Base-by-base conservation (phyloP, 1,139 yeast species). In the Candida sojae region DNA sequence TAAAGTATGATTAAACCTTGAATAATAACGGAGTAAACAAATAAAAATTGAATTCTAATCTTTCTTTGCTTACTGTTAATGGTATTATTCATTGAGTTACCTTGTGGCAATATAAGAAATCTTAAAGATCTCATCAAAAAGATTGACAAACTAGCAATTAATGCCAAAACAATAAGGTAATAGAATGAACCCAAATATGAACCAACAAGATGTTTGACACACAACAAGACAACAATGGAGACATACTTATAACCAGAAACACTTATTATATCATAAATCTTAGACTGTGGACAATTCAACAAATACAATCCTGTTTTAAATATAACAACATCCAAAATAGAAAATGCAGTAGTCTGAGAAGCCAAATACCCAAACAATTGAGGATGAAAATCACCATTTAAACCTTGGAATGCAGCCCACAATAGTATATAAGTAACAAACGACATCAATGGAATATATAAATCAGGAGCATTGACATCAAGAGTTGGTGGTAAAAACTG, bases 171-270 rank as follows among this genome's bases (percentile, higher is more conserved):
- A 56, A 73, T 59, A 34, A 69, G 56, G 64, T 75, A 61, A 67
- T 80, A 73, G 53, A 71, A 34, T 63, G 68, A 61, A 61, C 68
- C 66, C 39, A 54, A 48, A 40, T 46, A 47, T 64, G 56, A 50
- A 55, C 70, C 64, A 59, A 73, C 40, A 66, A 71, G 52, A 58
- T 70, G 65, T 52, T 81, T 83, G 56, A 79, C 65, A 47, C 82
- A 64, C 57, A 85, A 70, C 46, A 84, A 72, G 17, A 79, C 66
- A 34, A 86, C 78, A 53, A 86, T 76, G 5, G 96, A 90, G 35
- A 95, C 92, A 63, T 91, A 95, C 67, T 95, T 95, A 75, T 95
- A 95, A 30, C 99, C 97, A 46, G 95, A 86, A 67, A 89, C 93
- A 55, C 97, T 88, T 9, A 89, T 79, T 53, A 93, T 75, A 65